Evolutionary conservation across 306 rosid genomes (phyloP).

Genomic region (Argentina anserina): DNA sequence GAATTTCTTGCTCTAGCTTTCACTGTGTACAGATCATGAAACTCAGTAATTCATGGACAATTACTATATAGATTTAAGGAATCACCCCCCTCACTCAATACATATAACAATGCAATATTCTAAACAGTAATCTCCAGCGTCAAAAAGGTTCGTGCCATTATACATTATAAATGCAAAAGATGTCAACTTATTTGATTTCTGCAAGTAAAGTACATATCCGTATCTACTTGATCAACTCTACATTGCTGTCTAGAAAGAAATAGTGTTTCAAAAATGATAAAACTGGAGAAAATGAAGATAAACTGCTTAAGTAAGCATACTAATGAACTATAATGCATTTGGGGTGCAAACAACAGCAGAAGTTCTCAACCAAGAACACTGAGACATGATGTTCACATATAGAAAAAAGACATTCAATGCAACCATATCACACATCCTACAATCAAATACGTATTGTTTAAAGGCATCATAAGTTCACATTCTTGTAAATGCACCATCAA

Average conservation of each 20-base stretch:
- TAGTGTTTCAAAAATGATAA: too few relatives aligned
- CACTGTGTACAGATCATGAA: not conserved
- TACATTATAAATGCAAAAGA: too few relatives aligned
- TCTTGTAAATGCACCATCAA: not conserved
- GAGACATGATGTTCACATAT: not conserved
- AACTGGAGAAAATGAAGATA: too few relatives aligned
- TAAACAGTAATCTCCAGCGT: not conserved
- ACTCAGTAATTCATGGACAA: not conserved
- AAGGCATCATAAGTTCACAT: not conserved
- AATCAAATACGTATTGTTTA: not conserved
- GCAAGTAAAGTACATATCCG: too few relatives aligned
- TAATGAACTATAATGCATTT: too few relatives aligned
- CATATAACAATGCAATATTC: not conserved
- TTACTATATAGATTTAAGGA: not conserved
- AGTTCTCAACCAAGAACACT: not conserved
- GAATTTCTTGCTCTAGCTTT: not conserved
- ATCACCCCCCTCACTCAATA: not conserved
- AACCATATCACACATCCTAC: not conserved
- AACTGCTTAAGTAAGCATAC: too few relatives aligned
- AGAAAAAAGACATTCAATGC: not conserved
- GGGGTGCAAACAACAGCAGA: too few relatives aligned
- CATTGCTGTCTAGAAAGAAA: too few relatives aligned
- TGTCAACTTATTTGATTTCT: too few relatives aligned
- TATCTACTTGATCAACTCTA: too few relatives aligned
- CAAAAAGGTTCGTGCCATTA: too few relatives aligned